phyloP scores from a whole-genome alignment of 2,329 filamentous ascomycete genomes.

The Pseudogymnoascus sp. region DNA sequence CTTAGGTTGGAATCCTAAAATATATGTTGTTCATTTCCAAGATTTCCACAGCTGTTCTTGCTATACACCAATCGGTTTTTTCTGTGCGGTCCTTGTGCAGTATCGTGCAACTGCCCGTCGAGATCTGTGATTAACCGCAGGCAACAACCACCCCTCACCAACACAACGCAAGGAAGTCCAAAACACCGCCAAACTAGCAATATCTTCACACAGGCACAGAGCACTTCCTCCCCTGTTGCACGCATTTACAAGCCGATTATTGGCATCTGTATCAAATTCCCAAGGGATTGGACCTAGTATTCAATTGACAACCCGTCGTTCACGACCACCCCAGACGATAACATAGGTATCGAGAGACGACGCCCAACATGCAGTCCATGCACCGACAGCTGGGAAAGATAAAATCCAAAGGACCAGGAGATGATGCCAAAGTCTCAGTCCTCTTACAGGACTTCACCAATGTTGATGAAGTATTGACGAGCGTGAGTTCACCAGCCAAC shows the following conservation, averaged over 20 bases:
- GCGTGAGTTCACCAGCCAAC: slow-evolving; percentile 40
- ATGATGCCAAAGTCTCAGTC: slow-evolving; percentile 67
- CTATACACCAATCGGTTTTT: background rate
- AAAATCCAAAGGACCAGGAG: slow-evolving; percentile 57
- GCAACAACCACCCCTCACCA: background rate
- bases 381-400: slow-evolving; percentile 68
- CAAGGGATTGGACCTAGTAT: background rate
- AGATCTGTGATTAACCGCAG: slow-evolving; percentile 2
- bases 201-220: background rate
- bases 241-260: background rate
- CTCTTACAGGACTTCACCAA: slow-evolving; percentile 74
- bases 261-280: background rate
- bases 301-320: background rate
- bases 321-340: background rate
- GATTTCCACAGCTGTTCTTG: background rate
- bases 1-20: background rate
- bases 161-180: background rate
- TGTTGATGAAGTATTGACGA: slow-evolving; percentile 63
- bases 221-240: background rate
- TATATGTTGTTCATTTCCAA: background rate
- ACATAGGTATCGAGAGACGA: background rate
- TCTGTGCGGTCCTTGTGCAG: background rate
- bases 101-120: background rate
- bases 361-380: slow-evolving; percentile 55
- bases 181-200: background rate